phyloP scores from a whole-genome alignment of 257 asterid genomes.

The Solanum boliviense region DNA sequence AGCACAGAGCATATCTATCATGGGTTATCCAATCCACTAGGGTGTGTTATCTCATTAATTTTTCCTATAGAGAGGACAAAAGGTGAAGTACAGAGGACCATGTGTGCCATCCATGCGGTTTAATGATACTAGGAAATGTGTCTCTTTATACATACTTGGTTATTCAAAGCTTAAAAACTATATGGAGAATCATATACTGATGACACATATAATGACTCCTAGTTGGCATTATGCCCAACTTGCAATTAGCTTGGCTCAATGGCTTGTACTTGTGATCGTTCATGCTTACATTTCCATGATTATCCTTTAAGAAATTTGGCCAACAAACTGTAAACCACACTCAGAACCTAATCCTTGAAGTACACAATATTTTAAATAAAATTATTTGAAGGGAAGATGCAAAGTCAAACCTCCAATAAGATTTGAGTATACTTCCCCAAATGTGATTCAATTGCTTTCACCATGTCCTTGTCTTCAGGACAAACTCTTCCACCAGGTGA shows the following conservation, averaged over 20 bases:
- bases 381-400: background rate
- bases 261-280: background rate
- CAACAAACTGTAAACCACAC: background rate
- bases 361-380: background rate
- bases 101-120: background rate
- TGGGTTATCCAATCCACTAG: background rate
- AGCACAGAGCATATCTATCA: constrained; percentile 9
- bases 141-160: background rate
- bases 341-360: background rate
- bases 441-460: constrained; percentile 69
- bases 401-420: constrained; percentile 68
- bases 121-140: background rate
- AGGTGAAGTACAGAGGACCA: background rate
- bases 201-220: background rate
- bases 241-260: background rate
- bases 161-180: background rate
- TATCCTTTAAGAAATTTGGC: background rate
- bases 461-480: constrained; percentile 90
- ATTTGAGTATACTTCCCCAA: constrained; percentile 81
- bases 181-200: background rate
- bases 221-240: background rate
- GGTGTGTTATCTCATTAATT: background rate
- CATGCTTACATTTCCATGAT: background rate
- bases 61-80: background rate
- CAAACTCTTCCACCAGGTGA: constrained; percentile 93